Base-by-base conservation (phyloP, 148 eudicot species). In the Persicaria maculosa region DNA sequence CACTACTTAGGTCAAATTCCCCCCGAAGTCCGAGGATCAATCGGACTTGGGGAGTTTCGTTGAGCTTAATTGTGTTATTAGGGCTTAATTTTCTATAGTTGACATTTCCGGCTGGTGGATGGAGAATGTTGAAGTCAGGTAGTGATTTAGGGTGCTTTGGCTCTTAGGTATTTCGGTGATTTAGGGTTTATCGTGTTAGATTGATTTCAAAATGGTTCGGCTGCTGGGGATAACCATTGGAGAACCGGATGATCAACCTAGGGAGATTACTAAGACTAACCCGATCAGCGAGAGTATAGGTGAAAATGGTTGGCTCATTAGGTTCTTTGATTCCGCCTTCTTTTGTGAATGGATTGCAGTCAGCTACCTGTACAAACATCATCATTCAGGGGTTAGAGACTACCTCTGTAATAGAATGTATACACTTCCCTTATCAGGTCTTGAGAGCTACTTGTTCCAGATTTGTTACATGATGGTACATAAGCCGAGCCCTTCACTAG, bases 341-440 rank as follows among this genome's bases (percentile, higher is more conserved):
- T 94, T 94, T 74, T 94, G 98, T 81, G 98, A 94, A 84, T 94
- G 98, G 98, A 94, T 94, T 84, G 98, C 98, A 62, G 98, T 94
- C 74, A 89, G 98, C 83, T 94, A 94, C 82, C 80, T 94, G 67
- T 94, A 94, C 79, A 94, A 94, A 86, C 98, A 94, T 83, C 89
- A 91, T 68, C 98, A 94, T 50, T 73, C 97, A 0, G 98, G 98
- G 6, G 98, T 94, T 17, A 79, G 98, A 67, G 98, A 94, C 72
- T 94, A 94, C 78, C 77, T 94, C 76, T 94, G 98, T 77, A 94
- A 94, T 77, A 83, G 98, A 77, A 94, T 94, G 98, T 94, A 94
- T 76, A 90, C 97, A n/a, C 82, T 94, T 58, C 98, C 98, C 0
- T 76, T 94, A 31, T 87, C 96, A 0, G 98, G 98, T 20, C 84